Base-by-base conservation (phyloP, 257 asterid species). In the Nicotiana attenuata region DNA sequence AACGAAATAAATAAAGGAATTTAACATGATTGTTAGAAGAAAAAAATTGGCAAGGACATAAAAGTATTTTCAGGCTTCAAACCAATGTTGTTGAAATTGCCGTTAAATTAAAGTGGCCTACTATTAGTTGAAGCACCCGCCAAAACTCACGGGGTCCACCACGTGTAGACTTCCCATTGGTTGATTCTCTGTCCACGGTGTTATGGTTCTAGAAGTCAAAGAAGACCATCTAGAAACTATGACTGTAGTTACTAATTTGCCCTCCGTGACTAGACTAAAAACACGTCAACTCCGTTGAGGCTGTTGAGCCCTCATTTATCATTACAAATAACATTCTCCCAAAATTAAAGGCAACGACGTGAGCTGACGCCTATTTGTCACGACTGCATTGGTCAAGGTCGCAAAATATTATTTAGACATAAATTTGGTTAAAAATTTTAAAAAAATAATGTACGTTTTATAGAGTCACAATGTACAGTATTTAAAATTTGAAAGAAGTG, bases 161-260 rank as follows among this genome's bases (percentile, higher is more conserved):
- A 80, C 53, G 83, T 76, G 84, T 53, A 22, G 17, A 19, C n/a
- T 19, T 15, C 7, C 2, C 11, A 31, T 33, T 65, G 65, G 83
- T 26, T 28, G n/a, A 0, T 1, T 50, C 3, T 19, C 10, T 8
- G 68, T n/a, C 33, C 13, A 19, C 1, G 77, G 5, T 47, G 4
- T 61, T 76, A 1, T 28, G 28, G 50, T 75, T 82, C 85, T 77
- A 56, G 73, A 83, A 22, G 68, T 10, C 71, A 20, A 67, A 7
- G 63, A 56, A 19, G 24, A 56, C 63, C 26, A 2, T 56, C 82
- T 56, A 5, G 53, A 24, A 19, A 53, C 8, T 53, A 53, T 15
- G 1, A 15, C 8, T 15, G 19, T 53, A 5, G 45, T 31, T 35
- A 0, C 47, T 0, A 9, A 38, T 45, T 60, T 63, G 16, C 35